Evolutionary conservation across 257 asterid species (phyloP).

Genomic region (Przewalskia tangutica): DNA sequence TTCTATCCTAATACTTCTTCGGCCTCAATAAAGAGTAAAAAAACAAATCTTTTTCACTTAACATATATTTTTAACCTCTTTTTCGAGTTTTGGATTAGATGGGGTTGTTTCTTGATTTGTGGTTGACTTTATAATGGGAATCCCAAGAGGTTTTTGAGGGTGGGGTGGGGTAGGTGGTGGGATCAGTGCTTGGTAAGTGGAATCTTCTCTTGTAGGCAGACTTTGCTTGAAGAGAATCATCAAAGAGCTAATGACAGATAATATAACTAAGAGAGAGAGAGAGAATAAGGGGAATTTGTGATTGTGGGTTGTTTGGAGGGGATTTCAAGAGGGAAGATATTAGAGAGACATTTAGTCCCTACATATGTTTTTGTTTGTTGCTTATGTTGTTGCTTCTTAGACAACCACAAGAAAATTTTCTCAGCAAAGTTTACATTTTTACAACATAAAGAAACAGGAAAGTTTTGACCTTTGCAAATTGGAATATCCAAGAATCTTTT

Average conservation of each 20-base stretch:
- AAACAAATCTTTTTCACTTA: neutral
- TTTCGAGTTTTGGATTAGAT: neutral
- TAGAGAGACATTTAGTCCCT: constrained; percentile 4
- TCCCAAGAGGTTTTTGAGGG: constrained; percentile 5
- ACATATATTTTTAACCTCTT: neutral
- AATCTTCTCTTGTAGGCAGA: constrained; percentile 20
- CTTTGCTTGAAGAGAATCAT: constrained; percentile 23
- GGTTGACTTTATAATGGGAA: constrained; percentile 21
- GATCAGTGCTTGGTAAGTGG: constrained; percentile 9
- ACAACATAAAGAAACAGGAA: constrained; percentile 4
- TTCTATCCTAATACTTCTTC: too few species aligned
- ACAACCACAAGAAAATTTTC: constrained; percentile 26
- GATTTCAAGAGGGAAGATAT: neutral
- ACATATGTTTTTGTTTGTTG: constrained; percentile 18
- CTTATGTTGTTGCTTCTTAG: constrained; percentile 25
- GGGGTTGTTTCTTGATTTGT: neutral
- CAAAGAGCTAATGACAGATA: constrained; percentile 19
- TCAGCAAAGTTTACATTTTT: neutral
- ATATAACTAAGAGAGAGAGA: constrained; percentile 3
- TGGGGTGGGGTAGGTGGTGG: neutral
- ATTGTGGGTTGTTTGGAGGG: neutral
- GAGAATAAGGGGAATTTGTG: neutral
- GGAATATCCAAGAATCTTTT: constrained; percentile 79
- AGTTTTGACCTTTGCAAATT: constrained; percentile 8
- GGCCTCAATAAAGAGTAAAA: neutral